Conservation (phyloP, 2,329 filamentous ascomycete genomes). For the Aspergillus persii region DNA sequence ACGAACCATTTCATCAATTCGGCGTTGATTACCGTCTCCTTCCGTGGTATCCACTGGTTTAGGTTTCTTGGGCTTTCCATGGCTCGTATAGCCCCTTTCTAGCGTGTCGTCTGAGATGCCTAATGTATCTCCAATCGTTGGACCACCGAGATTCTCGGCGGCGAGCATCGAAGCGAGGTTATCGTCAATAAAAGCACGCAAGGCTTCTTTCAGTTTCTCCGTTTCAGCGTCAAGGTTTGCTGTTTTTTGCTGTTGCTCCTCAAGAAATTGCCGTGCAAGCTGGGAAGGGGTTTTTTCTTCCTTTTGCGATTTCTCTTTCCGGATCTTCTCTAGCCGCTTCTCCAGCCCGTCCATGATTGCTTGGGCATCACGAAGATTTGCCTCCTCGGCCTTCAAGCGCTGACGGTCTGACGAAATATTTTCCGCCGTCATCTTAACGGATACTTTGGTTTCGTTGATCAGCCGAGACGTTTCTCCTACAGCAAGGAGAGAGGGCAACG, state of each 20-base stretch:
- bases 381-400: constrained; percentile 46
- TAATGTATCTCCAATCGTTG: constrained; percentile 72
- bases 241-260: constrained; percentile 59
- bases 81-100: constrained; percentile 53
- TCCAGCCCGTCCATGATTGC: constrained; percentile 49
- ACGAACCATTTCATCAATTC: constrained; percentile 52
- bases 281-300: constrained; percentile 61
- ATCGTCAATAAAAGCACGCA: constrained; percentile 69
- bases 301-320: constrained; percentile 55
- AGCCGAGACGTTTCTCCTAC: constrained; percentile 65
- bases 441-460: constrained; percentile 62
- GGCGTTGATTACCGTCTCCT: constrained; percentile 41
- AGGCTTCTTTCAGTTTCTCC: constrained; percentile 58
- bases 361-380: constrained; percentile 48
- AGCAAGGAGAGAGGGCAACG: constrained; percentile 69
- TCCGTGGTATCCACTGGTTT: constrained; percentile 30
- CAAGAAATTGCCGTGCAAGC: constrained; percentile 61
- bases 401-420: constrained; percentile 40
- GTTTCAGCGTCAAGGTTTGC: constrained; percentile 61
- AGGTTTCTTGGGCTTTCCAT: constrained; percentile 47
- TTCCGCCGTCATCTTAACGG: constrained; percentile 48
- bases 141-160: constrained; percentile 78
- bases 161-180: constrained; percentile 73
- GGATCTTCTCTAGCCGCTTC: constrained; percentile 59
- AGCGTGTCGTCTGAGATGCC: constrained; percentile 59